These are phyloP conservation scores for Aquilaria yunnanensis DNA, from an alignment of 345 rosid genomes.

Conservation along the genomic window DNA sequence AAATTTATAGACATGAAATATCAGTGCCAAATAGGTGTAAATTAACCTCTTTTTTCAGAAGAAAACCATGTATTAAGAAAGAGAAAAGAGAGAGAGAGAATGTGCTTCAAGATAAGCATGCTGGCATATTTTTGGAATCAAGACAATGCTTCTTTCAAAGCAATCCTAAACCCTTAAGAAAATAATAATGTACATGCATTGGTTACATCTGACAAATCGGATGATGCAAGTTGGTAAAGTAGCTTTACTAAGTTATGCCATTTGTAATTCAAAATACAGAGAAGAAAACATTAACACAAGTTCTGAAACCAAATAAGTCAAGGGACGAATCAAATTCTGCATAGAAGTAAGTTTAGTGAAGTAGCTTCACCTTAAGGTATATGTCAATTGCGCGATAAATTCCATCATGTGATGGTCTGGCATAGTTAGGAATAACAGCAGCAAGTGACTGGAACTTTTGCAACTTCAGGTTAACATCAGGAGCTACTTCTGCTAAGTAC, in stretches of 20 bases:
- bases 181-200: too few relatives aligned
- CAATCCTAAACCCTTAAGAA: too few relatives aligned
- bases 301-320: not conserved
- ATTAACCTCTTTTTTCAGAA: too few relatives aligned
- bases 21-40: too few relatives aligned
- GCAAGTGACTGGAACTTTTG: conserved; percentile 70
- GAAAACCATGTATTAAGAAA: not conserved
- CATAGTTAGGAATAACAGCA: conserved; percentile 63
- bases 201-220: too few relatives aligned
- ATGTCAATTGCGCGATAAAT: conserved; percentile 85
- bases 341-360: not conserved
- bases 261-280: too few relatives aligned
- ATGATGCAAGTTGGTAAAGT: not conserved
- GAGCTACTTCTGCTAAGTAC: conserved; percentile 89
- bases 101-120: not conserved
- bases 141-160: too few relatives aligned
- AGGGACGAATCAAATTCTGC: not conserved
- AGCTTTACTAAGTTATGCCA: not conserved
- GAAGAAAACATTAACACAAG: not conserved
- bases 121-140: too few relatives aligned
- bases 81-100: not conserved
- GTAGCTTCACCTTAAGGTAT: conserved; percentile 63
- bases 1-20: conserved; percentile 5
- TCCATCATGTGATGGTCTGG: conserved; percentile 75
- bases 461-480: conserved; percentile 76